Evolutionary conservation across 805 yeast species (phyloP), one percentile per base, ranked within the genome.

Genomic region (Kodamaea leandrae): DNA sequence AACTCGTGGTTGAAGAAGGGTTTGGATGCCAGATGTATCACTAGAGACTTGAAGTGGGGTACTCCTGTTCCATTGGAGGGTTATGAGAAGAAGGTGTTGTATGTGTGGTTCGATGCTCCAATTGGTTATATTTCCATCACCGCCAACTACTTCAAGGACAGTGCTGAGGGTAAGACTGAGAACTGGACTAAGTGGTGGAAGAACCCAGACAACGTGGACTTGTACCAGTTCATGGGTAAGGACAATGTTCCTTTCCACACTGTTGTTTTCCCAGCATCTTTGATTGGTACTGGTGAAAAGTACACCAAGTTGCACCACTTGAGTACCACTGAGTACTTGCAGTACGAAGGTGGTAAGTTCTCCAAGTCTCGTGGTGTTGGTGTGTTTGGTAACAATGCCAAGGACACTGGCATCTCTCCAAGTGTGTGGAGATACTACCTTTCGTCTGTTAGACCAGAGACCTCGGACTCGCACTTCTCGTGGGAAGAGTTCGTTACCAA

Each of bases 181-280:
- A 26, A 36, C 32, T 91, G 98, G 98, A 68, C 76, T 55, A 60
- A 78, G 53, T 91, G 99, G 99, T 93, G 99, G 99, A 80, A 78
- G 54, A 74, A 85, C 58, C 95, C 96, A n/a, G 88, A 89, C 40
- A 63, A 89, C 47, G 96, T 93, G 48, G 68, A 85, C 50, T 72
- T 93, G 51, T 88, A 86, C 63, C 99, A 93, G 72, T 93, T 93
- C 64, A 93, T 93, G 99, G 99, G 99, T 66, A 93, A 93, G 64
- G 99, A 93, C 66, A 93, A 93, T 60, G 97, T 90, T 55, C 97
- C 98, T 23, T 93, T 93, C 87, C 99, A 93, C 62, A 85, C 96
- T 1, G 99, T 93, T 42, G 95, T 93, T 42, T 93, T 91, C 88
- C 99, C 99, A 45, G 82, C 95, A 32, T 70, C 95, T 19, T 84